phyloP scores from a whole-genome alignment of 805 yeast species.

The Clavispora vitiphila region DNA sequence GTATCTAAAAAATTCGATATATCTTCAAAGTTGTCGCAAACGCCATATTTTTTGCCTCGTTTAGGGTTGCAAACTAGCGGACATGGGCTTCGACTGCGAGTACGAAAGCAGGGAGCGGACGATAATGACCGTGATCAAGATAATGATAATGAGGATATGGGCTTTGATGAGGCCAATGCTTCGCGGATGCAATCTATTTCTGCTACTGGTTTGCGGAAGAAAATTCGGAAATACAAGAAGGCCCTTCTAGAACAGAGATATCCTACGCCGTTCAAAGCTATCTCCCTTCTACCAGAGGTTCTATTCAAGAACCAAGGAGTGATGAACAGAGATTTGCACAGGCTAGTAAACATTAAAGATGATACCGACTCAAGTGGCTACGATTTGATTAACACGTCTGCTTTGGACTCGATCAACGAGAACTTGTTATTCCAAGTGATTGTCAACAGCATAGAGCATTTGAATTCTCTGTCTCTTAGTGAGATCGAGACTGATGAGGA shows the following conservation, averaged over 20 bases:
- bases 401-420: conserved; percentile 31
- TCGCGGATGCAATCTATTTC: conserved; percentile 18
- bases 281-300: conserved; percentile 32
- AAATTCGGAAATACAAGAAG: conserved; percentile 27
- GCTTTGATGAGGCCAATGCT: conserved; percentile 19
- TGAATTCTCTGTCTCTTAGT: background rate
- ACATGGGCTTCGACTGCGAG: conserved; percentile 36
- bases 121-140: conserved; percentile 29
- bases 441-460: conserved; percentile 28
- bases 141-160: conserved; percentile 48
- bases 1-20: conserved; percentile 17
- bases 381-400: conserved; percentile 22
- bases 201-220: conserved; percentile 27
- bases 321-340: conserved; percentile 26
- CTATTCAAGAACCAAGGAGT: conserved; percentile 31
- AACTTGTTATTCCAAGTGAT: conserved; percentile 33
- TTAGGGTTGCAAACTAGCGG: conserved; percentile 62
- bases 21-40: conserved; percentile 35
- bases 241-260: conserved; percentile 28
- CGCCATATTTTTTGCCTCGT: conserved; percentile 52
- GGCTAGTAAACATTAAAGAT: conserved; percentile 22
- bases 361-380: conserved; percentile 5
- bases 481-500: background rate
- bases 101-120: conserved; percentile 8
- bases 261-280: conserved; percentile 31